These are phyloP conservation scores for Rhododendron ferrugineum DNA, from an alignment of 148 eudicot genomes.

Conservation along the genomic window DNA sequence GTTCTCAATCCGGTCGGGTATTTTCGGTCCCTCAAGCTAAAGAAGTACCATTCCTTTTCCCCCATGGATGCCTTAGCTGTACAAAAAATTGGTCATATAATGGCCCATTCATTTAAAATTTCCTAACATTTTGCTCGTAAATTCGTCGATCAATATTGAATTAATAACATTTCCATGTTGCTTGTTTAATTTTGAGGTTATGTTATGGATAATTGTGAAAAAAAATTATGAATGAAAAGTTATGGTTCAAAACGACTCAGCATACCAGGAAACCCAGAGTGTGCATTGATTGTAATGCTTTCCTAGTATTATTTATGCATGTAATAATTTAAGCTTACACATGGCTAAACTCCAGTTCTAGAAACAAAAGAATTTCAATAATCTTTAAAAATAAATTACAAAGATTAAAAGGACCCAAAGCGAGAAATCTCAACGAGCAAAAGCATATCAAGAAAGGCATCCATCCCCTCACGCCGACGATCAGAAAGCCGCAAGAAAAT, in stretches of 20 bases:
- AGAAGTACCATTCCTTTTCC: conserved; percentile 92
- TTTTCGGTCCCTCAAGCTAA: conserved; percentile 72
- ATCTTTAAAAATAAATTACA: too few relatives aligned
- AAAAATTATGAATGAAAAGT: not conserved
- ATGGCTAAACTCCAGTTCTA: too few relatives aligned
- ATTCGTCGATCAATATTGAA: not conserved
- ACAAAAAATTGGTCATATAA: not conserved
- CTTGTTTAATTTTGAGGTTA: not conserved
- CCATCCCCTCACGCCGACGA: too few relatives aligned
- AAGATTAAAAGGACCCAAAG: too few relatives aligned
- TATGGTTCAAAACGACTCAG: not conserved
- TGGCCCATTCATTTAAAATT: not conserved
- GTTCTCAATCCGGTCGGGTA: conserved; percentile 90
- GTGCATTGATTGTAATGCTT: not conserved
- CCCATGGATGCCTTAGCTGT: conserved; percentile 95
- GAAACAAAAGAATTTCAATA: too few relatives aligned
- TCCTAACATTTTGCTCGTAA: not conserved
- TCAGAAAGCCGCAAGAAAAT: too few relatives aligned
- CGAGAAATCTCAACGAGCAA: too few relatives aligned
- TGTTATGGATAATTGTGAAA: not conserved
- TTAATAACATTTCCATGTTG: not conserved
- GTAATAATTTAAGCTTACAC: not conserved
- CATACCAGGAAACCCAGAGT: not conserved
- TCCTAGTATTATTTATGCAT: not conserved
- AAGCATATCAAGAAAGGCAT: too few relatives aligned